Evolutionary conservation across 768 basidiomycete genomes (phyloP).

Genomic region (Pleurotus salmoneostramineus): DNA sequence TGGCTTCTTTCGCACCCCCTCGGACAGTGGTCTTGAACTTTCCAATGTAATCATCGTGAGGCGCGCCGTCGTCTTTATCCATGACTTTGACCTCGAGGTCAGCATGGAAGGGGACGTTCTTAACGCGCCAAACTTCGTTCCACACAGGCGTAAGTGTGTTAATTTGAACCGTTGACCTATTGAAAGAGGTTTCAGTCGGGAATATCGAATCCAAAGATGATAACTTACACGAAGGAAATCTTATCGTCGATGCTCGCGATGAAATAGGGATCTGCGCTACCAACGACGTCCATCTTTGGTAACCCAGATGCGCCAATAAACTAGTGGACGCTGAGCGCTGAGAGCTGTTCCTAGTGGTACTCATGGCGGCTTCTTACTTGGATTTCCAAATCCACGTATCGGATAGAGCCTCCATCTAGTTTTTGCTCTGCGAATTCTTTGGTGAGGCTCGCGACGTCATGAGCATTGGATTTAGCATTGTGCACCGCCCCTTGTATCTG

Average conservation of each 20-base stretch:
- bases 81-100: constrained; percentile 55
- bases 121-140: constrained; percentile 73
- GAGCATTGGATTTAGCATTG: background rate
- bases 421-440: background rate
- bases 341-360: background rate
- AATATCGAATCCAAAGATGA: background rate
- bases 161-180: constrained; percentile 61
- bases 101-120: constrained; percentile 68
- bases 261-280: constrained; percentile 68
- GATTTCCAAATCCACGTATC: constrained; percentile 3
- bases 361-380: background rate
- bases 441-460: constrained; percentile 1
- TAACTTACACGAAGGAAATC: constrained; percentile 61
- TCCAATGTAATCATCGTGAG: constrained; percentile 64
- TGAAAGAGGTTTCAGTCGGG: background rate
- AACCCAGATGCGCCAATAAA: constrained; percentile 71
- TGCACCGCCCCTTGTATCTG: background rate
- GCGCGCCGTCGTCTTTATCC: constrained; percentile 61
- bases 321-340: constrained; percentile 20
- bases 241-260: constrained; percentile 60
- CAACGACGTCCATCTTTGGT: constrained; percentile 68
- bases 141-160: constrained; percentile 62
- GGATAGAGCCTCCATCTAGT: background rate
- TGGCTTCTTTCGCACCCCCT: constrained; percentile 60
- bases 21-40: constrained; percentile 49